These are phyloP conservation scores for Mycogone perniciosa DNA, from an alignment of 2,329 filamentous ascomycete species.

Conservation along the genomic window DNA sequence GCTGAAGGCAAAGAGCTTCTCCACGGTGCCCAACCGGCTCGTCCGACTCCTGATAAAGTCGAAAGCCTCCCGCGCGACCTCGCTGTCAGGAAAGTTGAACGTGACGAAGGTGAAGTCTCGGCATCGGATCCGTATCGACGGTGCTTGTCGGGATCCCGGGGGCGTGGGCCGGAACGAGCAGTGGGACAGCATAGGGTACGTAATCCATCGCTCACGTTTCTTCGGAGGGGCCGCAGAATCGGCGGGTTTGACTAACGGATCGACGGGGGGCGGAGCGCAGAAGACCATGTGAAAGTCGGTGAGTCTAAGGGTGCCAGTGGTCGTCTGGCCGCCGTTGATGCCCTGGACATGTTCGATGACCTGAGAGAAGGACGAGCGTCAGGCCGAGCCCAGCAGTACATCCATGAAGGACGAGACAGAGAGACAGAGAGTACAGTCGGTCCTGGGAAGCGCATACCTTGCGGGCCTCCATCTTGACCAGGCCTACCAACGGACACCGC, in stretches of 20 bases:
- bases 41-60: conserved; percentile 77
- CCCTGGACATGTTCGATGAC: conserved; percentile 54
- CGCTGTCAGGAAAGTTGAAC: conserved; percentile 75
- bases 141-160: conserved; percentile 60
- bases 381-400: neutral
- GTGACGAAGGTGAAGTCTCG: conserved; percentile 92
- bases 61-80: conserved; percentile 73
- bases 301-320: conserved; percentile 52
- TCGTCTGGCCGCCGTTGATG: conserved; percentile 52
- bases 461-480: conserved; percentile 33
- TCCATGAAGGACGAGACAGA: neutral
- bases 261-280: conserved; percentile 32
- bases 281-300: conserved; percentile 58
- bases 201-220: conserved; percentile 75
- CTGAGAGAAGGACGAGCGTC: conserved; percentile 22
- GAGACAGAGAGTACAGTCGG: neutral
- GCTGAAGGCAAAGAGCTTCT: conserved; percentile 85
- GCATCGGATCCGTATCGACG: conserved; percentile 80
- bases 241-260: conserved; percentile 20
- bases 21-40: conserved; percentile 74
- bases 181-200: conserved; percentile 82
- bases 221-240: conserved; percentile 24
- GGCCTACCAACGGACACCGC: neutral
- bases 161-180: conserved; percentile 73
- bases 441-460: conserved; percentile 28